These are phyloP conservation scores for Pythium sp. DNA, from an alignment of 352 stramenopile genomes.

Conservation along the genomic window DNA sequence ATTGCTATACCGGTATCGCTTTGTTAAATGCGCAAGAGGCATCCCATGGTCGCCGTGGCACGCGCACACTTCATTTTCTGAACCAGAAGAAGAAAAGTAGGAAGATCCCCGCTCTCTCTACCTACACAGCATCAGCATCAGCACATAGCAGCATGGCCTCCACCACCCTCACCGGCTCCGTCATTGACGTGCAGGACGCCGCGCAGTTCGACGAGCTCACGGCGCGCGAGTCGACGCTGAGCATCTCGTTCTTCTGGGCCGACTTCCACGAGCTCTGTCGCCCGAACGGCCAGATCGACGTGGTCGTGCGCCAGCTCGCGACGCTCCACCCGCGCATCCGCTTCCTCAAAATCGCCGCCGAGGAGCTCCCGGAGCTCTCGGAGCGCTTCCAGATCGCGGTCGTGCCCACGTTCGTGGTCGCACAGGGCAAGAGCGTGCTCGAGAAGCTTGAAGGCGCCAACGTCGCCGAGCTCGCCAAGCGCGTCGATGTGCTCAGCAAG, in stretches of 20 bases:
- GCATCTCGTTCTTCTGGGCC: slow-evolving; percentile 83
- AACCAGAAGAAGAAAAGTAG: background rate
- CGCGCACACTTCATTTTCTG: background rate
- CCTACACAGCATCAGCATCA: background rate
- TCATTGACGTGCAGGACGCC: slow-evolving; percentile 63
- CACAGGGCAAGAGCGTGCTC: slow-evolving; percentile 66
- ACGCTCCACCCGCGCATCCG: slow-evolving; percentile 79
- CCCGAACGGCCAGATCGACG: slow-evolving; percentile 81
- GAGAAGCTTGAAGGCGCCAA: slow-evolving; percentile 85
- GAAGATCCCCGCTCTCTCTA: background rate
- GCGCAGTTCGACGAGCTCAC: slow-evolving; percentile 78
- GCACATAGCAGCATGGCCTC: slow-evolving; percentile 7
- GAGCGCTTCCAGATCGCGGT: slow-evolving; percentile 89
- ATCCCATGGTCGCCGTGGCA: background rate
- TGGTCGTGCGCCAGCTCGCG: slow-evolving; percentile 81
- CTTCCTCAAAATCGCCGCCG: slow-evolving; percentile 86
- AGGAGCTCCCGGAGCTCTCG: slow-evolving; percentile 79
- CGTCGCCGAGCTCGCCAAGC: slow-evolving; percentile 80
- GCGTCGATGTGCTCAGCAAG: slow-evolving; percentile 82
- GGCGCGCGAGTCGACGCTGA: slow-evolving; percentile 70
- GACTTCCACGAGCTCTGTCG: slow-evolving; percentile 81
- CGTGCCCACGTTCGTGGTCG: slow-evolving; percentile 94
- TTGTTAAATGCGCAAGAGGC: slow-evolving; percentile 1
- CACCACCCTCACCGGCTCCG: slow-evolving; percentile 45
- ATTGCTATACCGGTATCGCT: slow-evolving; percentile 1